These are phyloP conservation scores for Hymenoscyphus repandus DNA, from an alignment of 2,329 filamentous ascomycete genomes.

Conservation along the genomic window DNA sequence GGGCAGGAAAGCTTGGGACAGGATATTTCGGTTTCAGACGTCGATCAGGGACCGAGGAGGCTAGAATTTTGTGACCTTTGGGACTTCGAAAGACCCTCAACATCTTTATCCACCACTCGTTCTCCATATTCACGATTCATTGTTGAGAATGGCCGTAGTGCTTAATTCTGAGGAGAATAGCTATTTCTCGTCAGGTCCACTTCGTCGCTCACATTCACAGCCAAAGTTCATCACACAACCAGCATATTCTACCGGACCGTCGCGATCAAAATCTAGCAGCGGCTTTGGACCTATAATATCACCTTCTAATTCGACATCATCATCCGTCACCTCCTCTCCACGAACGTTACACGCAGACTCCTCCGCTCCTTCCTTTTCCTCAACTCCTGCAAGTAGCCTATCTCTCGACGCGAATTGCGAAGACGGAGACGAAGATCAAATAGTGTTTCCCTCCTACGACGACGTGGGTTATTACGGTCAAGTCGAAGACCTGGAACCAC, in stretches of 20 bases:
- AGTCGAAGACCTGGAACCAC: slow-evolving; percentile 45
- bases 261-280: slow-evolving; percentile 36
- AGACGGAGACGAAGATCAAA: slow-evolving; percentile 78
- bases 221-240: slow-evolving; percentile 48
- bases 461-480: slow-evolving; percentile 30
- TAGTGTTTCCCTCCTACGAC: slow-evolving; percentile 40
- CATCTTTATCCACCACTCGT: neutral
- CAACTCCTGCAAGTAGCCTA: slow-evolving; percentile 58
- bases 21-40: neutral
- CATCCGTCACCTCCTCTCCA: slow-evolving; percentile 53
- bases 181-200: slow-evolving; percentile 48
- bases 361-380: slow-evolving; percentile 51
- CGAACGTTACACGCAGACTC: slow-evolving; percentile 46
- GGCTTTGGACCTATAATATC: slow-evolving; percentile 25
- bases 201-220: slow-evolving; percentile 58
- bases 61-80: neutral
- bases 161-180: slow-evolving; percentile 47
- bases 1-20: slow-evolving; percentile 14
- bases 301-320: slow-evolving; percentile 32
- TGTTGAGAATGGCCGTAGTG: slow-evolving; percentile 30
- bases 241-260: slow-evolving; percentile 41
- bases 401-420: slow-evolving; percentile 85
- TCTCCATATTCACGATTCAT: neutral
- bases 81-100: slow-evolving; percentile 19
- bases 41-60: slow-evolving; percentile 2